phyloP scores from a whole-genome alignment of 225 moss, liverwort and hornwort species.

The Marchantia paleacea region DNA sequence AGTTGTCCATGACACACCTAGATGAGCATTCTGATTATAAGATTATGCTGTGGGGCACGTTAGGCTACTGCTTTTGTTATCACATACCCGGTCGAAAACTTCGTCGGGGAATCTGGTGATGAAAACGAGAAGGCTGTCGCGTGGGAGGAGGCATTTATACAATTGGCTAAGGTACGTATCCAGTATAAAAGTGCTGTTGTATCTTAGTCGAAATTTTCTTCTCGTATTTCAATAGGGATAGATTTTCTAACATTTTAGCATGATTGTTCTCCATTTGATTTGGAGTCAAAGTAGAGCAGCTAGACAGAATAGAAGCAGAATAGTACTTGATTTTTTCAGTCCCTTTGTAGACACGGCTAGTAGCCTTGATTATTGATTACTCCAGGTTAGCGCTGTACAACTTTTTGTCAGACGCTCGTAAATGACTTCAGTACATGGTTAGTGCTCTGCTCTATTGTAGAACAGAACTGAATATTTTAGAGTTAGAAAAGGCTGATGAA shows the following conservation, averaged over 20 bases:
- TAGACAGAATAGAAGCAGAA: neutral
- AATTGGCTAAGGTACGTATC: slow-evolving; percentile 60
- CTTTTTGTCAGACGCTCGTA: neutral
- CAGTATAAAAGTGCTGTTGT: neutral
- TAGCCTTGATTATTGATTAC: neutral
- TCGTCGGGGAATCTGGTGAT: slow-evolving; percentile 50
- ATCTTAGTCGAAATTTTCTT: neutral
- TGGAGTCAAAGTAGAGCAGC: neutral
- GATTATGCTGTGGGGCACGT: neutral
- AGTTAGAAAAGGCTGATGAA: neutral
- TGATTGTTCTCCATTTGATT: neutral
- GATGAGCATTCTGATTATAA: neutral
- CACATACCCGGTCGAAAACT: slow-evolving; percentile 84
- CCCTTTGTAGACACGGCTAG: neutral
- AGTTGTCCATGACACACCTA: neutral
- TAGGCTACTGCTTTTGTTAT: slow-evolving; percentile 88
- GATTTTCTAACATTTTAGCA: neutral
- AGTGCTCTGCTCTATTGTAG: neutral
- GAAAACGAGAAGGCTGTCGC: slow-evolving; percentile 73
- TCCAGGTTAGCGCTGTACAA: neutral
- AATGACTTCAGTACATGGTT: neutral
- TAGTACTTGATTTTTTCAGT: neutral
- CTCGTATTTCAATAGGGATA: too few relatives aligned
- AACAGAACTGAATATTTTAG: neutral
- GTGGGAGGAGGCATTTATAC: slow-evolving; percentile 82